These are phyloP conservation scores for Tylopilus sp. DNA, from an alignment of 768 basidiomycete genomes.

Conservation along the genomic window DNA sequence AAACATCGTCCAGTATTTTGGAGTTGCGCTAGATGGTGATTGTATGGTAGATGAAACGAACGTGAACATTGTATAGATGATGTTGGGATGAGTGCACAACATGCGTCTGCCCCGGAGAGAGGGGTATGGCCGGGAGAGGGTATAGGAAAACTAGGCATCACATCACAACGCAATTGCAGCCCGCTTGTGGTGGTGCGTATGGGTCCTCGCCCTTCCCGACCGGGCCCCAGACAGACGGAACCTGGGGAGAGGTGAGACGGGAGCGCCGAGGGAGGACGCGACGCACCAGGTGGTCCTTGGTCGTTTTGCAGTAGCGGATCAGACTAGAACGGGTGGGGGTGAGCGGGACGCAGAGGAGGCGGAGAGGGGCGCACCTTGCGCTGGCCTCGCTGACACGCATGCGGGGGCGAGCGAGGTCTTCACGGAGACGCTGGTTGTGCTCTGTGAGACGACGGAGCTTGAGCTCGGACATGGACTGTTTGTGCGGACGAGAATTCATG, in stretches of 20 bases:
- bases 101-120: constrained; percentile 12
- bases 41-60: constrained; percentile 31
- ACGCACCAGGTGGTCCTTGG: constrained; percentile 84
- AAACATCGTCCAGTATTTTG: constrained; percentile 29
- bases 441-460: constrained; percentile 91
- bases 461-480: constrained; percentile 97
- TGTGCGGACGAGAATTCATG: constrained; percentile 77
- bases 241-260: constrained; percentile 40
- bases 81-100: constrained; percentile 17
- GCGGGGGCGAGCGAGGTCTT: constrained; percentile 87
- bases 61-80: constrained; percentile 26
- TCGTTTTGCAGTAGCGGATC: constrained; percentile 92
- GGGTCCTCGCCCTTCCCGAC: constrained; percentile 89
- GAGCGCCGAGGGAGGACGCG: neutral
- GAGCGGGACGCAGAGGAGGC: neutral
- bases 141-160: constrained; percentile 39
- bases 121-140: constrained; percentile 35
- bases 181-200: constrained; percentile 77
- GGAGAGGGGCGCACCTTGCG: constrained; percentile 50
- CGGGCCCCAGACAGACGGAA: constrained; percentile 94
- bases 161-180: constrained; percentile 73
- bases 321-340: constrained; percentile 46
- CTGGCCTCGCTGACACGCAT: constrained; percentile 90
- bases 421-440: constrained; percentile 87
- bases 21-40: constrained; percentile 15